These are phyloP conservation scores for Hansenula sp. DNA, from an alignment of 1,139 yeast genomes.

Conservation along the genomic window DNA sequence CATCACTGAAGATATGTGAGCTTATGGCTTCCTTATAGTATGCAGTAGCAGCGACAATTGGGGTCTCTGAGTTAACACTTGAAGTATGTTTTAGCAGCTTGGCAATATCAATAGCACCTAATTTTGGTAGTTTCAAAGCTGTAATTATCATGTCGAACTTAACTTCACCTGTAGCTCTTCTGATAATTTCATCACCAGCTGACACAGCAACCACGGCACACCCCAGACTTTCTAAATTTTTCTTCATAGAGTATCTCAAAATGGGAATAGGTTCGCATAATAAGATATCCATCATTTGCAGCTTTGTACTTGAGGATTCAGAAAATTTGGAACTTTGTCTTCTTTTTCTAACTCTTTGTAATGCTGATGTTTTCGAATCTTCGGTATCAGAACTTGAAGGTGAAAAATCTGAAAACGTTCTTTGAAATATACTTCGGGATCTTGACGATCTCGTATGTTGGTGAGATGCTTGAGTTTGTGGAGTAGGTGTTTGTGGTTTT, in stretches of 20 bases:
- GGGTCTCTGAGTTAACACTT: slow-evolving; percentile 72
- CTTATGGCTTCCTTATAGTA: slow-evolving; percentile 63
- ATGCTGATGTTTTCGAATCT: slow-evolving; percentile 49
- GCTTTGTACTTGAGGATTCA: slow-evolving; percentile 20
- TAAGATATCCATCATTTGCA: slow-evolving; percentile 52
- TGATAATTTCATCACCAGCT: slow-evolving; percentile 78
- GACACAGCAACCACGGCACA: slow-evolving; percentile 79
- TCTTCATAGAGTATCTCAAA: slow-evolving; percentile 65
- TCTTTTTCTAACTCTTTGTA: slow-evolving; percentile 53
- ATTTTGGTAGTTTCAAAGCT: slow-evolving; percentile 63
- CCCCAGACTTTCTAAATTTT: slow-evolving; percentile 64
- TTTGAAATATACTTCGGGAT: slow-evolving; percentile 24
- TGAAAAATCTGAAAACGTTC: slow-evolving; percentile 43
- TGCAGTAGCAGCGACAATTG: slow-evolving; percentile 74
- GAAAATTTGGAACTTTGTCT: slow-evolving; percentile 46
- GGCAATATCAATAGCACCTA: slow-evolving; percentile 71
- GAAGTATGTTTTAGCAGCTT: slow-evolving; percentile 74
- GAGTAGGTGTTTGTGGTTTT: slow-evolving; percentile 18
- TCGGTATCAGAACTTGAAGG: slow-evolving; percentile 73
- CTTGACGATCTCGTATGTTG: slow-evolving; percentile 15
- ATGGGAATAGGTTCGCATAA: slow-evolving; percentile 88
- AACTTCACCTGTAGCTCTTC: slow-evolving; percentile 80
- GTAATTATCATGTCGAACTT: slow-evolving; percentile 82
- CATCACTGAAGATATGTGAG: slow-evolving; percentile 56
- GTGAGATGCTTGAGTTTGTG: slow-evolving; percentile 4